Base-by-base conservation (phyloP, 164 flowering plant genomes). In the Vitis labrusca region DNA sequence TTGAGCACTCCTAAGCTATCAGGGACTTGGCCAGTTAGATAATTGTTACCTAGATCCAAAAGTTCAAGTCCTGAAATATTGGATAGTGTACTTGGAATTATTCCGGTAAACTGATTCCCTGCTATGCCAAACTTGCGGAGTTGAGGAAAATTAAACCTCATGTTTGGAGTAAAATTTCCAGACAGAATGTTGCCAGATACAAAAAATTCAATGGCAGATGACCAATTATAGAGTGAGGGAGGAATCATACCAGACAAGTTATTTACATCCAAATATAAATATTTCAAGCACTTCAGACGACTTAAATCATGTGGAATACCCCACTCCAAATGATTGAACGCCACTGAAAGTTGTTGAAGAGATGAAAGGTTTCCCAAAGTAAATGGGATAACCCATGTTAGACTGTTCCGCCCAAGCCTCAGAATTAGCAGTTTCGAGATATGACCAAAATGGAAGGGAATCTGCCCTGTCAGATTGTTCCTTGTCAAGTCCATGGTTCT, bases 181-280 rank as follows among this genome's bases (percentile, higher is more conserved):
- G 49, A 10, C 1, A 84, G 44, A 9, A 61, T 60, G 56, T 78
- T 78, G 1, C 0, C 9, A 0, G 50, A 3, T 0, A 72, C 1
- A 10, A 56, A 37, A 2, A 82, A 15, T 5, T 0, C 0, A 3
- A 3, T 29, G 0, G 81, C 50, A 0, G 56, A 61, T 0, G 85
- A 79, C 17, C 79, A 29, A 32, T 79, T 84, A 66, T 52, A 81
- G 11, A 77, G 3, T 0, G 73, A 53, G 2, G 56, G 27, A 50
- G 86, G 86, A 29, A 79, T 29, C 16, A 27, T 51, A 61, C 86
- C 82, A 3, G 71, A 66, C 0, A 79, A n/a, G 2, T 16, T 55
- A 19, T 73, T 73, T n/a, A 0, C 62, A 14, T 29, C 66, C 5
- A 67, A 8, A 12, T 19, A 48, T 11, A 80, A 27, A 9, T 12